A percentile compares a stretch with the other conserved stretches of the same genome.
Evolutionary conservation across 129 eudicot species (phyloP).

Genomic region (Calendula officinalis): DNA sequence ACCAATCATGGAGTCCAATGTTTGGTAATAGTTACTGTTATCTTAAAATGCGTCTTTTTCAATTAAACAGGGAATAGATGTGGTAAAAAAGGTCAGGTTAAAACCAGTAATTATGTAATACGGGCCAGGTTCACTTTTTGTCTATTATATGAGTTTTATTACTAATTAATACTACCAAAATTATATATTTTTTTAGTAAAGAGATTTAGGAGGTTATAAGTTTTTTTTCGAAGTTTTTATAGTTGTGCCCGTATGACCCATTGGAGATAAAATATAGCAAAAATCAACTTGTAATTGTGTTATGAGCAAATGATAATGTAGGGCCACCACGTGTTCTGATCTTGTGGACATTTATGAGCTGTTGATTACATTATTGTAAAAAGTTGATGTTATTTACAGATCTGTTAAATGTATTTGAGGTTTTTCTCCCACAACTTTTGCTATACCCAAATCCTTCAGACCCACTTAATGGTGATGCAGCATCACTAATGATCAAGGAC

Average conservation of each 20-base stretch:
- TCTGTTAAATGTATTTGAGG: constrained; percentile 78
- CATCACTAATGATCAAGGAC: constrained; percentile 74
- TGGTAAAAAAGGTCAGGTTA: not conserved
- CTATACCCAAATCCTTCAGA: constrained; percentile 89
- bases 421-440: constrained; percentile 80
- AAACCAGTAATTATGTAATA: not conserved
- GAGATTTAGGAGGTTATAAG: not conserved
- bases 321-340: not conserved
- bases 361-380: not conserved
- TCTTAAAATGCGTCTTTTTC: not conserved
- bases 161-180: not conserved
- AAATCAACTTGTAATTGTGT: not conserved
- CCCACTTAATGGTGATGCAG: constrained; percentile 86
- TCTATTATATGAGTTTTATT: not conserved
- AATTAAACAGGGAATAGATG: constrained; percentile 1
- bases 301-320: not conserved
- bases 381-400: constrained; percentile 41
- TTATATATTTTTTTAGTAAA: not conserved
- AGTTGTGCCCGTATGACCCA: not conserved
- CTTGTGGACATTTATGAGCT: not conserved
- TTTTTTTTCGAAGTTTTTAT: not conserved
- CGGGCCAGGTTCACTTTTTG: not conserved
- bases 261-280: not conserved
- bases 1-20: constrained; percentile 96
- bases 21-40: constrained; percentile 49